phyloP scores from a whole-genome alignment of 257 asterid species.

The Mitragyna speciosa region DNA sequence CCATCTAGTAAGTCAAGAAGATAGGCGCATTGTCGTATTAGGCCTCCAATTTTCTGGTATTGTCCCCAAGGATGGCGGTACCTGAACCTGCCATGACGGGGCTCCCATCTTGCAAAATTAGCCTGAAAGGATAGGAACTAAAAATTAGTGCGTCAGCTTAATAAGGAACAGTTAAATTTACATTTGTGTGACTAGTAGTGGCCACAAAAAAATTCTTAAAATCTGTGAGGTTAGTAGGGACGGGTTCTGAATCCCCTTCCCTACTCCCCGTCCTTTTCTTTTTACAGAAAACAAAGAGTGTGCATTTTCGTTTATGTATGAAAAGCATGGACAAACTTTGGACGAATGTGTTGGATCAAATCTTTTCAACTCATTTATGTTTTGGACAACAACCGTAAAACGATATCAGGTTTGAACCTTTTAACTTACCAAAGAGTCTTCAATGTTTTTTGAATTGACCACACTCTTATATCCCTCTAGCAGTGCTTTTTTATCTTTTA shows the following conservation, averaged over 20 bases:
- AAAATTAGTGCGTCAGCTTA: not conserved
- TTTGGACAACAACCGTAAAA: not conserved
- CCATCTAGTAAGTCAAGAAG: constrained; percentile 54
- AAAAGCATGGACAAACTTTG: no score
- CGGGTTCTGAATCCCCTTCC: no score
- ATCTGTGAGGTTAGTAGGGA: no score
- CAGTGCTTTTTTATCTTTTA: constrained; percentile 23
- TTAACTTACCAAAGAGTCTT: constrained; percentile 61
- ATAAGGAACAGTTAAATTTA: not conserved
- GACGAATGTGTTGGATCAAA: not conserved
- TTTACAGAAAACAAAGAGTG: no score
- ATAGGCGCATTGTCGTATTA: constrained; percentile 66
- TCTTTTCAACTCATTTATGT: not conserved
- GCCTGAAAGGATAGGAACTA: constrained; percentile 37
- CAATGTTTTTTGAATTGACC: constrained; percentile 60
- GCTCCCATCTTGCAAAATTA: constrained; percentile 86
- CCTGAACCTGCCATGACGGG: constrained; percentile 71
- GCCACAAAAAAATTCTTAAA: no score
- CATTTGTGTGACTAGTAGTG: not conserved
- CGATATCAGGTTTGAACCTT: not conserved
- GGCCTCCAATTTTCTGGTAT: constrained; percentile 57
- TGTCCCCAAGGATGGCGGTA: constrained; percentile 83
- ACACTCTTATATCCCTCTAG: constrained; percentile 39
- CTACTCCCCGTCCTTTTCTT: no score
- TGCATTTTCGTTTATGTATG: not conserved